A percentile compares a stretch with the other conserved stretches of the same genome.
Evolutionary conservation across 1,284 basidiomycete species (phyloP).

Genomic region (Apiotrichum porosum): DNA sequence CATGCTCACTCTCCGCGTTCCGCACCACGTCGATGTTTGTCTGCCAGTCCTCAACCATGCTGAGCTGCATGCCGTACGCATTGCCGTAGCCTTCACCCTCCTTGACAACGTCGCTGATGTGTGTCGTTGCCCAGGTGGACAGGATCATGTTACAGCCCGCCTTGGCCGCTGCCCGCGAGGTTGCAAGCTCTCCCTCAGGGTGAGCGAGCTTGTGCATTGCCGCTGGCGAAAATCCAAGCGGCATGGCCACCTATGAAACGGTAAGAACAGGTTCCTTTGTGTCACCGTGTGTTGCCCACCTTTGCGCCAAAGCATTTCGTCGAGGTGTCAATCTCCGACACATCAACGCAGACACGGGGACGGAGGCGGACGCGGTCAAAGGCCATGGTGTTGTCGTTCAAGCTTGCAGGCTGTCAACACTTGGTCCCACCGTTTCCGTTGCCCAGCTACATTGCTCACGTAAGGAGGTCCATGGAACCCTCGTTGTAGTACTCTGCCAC

Average conservation of each 20-base stretch:
- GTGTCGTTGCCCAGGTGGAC: conserved; percentile 25
- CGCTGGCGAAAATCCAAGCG: conserved; percentile 34
- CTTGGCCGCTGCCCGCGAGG: conserved; percentile 26
- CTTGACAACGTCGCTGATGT: conserved; percentile 26
- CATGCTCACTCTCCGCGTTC: conserved; percentile 25
- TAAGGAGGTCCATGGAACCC: conserved; percentile 29
- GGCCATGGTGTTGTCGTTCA: conserved; percentile 25
- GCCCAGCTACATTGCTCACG: not conserved
- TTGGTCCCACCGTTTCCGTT: too few species aligned
- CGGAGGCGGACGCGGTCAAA: conserved; percentile 30
- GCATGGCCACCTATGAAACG: conserved; percentile 19
- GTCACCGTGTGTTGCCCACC: conserved; percentile 9
- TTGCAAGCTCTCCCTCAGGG: conserved; percentile 27
- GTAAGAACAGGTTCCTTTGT: not conserved
- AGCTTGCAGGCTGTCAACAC: too few species aligned
- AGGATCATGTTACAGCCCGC: conserved; percentile 26
- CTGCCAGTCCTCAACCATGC: conserved; percentile 22
- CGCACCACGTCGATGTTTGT: conserved; percentile 23
- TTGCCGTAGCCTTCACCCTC: conserved; percentile 15
- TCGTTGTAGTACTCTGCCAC: conserved; percentile 22
- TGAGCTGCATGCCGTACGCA: conserved; percentile 27
- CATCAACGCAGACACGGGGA: conserved; percentile 30
- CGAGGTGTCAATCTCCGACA: conserved; percentile 22
- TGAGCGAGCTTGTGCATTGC: conserved; percentile 37
- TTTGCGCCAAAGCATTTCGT: conserved; percentile 21